A percentile compares a stretch with the other conserved stretches of the same genome.
Evolutionary conservation across 768 basidiomycete species (phyloP).

Genomic region (Asterophora lycoperdoides): DNA sequence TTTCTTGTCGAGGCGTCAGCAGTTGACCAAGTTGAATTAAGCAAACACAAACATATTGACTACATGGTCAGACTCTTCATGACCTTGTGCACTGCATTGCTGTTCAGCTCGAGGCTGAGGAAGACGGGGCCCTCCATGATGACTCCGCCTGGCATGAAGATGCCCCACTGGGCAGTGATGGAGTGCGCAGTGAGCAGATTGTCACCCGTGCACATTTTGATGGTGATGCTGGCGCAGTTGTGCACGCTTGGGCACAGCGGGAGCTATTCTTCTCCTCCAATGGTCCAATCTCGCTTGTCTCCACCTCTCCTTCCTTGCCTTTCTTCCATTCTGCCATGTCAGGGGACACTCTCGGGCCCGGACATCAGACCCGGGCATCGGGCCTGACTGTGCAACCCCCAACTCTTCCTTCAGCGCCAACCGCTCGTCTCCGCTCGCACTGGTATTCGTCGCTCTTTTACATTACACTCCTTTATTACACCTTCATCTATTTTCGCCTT

Average conservation of each 20-base stretch:
- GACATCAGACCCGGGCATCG: no score
- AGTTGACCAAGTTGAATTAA: slow-evolving; percentile 94
- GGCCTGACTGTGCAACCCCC: no score
- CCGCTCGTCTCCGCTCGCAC: no score
- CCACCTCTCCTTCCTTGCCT: slow-evolving; percentile 33
- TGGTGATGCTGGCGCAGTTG: slow-evolving; percentile 80
- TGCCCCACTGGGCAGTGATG: slow-evolving; percentile 94
- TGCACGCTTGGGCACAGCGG: slow-evolving; percentile 83
- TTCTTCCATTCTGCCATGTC: no score
- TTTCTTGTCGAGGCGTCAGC: slow-evolving; percentile 76
- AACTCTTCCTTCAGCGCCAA: no score
- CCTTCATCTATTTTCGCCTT: no score
- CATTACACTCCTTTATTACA: no score
- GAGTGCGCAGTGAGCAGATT: slow-evolving; percentile 95
- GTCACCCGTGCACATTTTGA: slow-evolving; percentile 99
- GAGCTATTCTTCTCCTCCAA: slow-evolving; percentile 77
- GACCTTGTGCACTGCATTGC: slow-evolving; percentile 24
- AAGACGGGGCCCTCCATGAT: slow-evolving; percentile 99
- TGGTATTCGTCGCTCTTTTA: no score
- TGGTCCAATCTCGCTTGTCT: slow-evolving; percentile 59
- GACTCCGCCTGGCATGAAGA: slow-evolving; percentile 88
- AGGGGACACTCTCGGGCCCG: no score
- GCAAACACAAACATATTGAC: slow-evolving; percentile 99
- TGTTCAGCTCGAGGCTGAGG: slow-evolving; percentile 50
- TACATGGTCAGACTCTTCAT: slow-evolving; percentile 60